phyloP scores from a whole-genome alignment of 768 basidiomycete species.

The Termitomyces sp. region DNA sequence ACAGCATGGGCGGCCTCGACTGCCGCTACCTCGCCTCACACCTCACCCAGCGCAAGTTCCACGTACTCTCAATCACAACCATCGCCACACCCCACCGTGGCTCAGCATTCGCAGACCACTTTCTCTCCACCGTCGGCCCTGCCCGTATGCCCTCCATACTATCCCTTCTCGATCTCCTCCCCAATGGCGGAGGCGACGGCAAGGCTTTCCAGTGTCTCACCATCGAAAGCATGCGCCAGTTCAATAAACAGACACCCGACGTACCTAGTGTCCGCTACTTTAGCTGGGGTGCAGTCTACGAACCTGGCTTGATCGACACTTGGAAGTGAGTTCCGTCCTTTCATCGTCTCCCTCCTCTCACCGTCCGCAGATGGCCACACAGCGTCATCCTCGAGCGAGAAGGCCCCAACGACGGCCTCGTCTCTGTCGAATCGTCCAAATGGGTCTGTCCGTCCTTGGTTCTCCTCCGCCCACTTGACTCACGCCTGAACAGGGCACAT shows the following conservation, averaged over 20 bases:
- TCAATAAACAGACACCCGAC: constrained; percentile 85
- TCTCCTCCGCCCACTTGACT: background rate
- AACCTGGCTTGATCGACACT: constrained; percentile 86
- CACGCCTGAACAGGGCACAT: constrained; percentile 59
- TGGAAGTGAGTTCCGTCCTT: constrained; percentile 49
- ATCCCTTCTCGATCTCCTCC: constrained; percentile 73
- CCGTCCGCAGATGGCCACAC: constrained; percentile 52
- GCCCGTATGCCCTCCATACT: constrained; percentile 65
- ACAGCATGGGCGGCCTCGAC: constrained; percentile 89
- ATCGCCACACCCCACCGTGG: constrained; percentile 95
- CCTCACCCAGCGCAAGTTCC: constrained; percentile 70
- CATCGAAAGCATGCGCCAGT: constrained; percentile 75
- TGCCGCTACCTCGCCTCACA: constrained; percentile 84
- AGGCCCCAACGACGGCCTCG: constrained; percentile 93
- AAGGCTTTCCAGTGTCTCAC: constrained; percentile 90
- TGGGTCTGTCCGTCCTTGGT: constrained; percentile 48
- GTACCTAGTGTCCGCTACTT: constrained; percentile 79
- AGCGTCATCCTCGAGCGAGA: constrained; percentile 80
- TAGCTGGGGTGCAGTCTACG: constrained; percentile 91
- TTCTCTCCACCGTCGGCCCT: constrained; percentile 68
- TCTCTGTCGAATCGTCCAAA: constrained; percentile 79
- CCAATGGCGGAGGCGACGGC: constrained; percentile 93
- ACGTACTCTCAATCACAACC: constrained; percentile 84
- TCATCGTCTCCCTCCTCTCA: constrained; percentile 10
- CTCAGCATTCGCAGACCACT: constrained; percentile 89